These are phyloP conservation scores for Solanum arcanum DNA, from an alignment of 257 asterid genomes.

Conservation along the genomic window DNA sequence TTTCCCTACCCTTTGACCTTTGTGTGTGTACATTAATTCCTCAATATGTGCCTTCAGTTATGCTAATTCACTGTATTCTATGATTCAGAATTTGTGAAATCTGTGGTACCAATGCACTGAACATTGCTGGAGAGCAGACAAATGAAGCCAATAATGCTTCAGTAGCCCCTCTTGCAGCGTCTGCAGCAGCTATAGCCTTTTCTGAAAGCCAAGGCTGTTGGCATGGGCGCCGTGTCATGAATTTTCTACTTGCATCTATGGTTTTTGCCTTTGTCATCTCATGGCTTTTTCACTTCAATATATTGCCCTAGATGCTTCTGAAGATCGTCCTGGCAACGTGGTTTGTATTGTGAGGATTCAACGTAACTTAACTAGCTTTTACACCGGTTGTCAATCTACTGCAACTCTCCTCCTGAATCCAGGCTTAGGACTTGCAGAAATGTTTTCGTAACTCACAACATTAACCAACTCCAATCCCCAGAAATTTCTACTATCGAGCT, in stretches of 20 bases:
- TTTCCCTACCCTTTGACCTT: background rate
- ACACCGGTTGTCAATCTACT: background rate
- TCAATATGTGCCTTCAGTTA: background rate
- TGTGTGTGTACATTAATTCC: background rate
- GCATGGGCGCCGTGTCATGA: slow-evolving; percentile 1
- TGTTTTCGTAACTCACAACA: background rate
- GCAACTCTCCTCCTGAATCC: background rate
- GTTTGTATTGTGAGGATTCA: background rate
- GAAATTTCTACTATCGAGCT: background rate
- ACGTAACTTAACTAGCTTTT: background rate
- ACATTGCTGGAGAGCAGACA: background rate
- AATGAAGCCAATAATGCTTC: background rate
- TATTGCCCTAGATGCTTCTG: background rate
- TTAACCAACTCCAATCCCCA: background rate
- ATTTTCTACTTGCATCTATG: slow-evolving; percentile 5
- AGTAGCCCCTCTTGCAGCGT: background rate
- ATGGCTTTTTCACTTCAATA: slow-evolving; percentile 7
- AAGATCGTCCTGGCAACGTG: background rate
- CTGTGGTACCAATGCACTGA: slow-evolving; percentile 4
- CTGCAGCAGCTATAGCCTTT: background rate
- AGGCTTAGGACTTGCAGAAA: background rate
- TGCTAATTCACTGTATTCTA: background rate
- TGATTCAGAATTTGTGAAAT: slow-evolving; percentile 5
- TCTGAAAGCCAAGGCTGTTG: background rate
- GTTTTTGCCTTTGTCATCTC: slow-evolving; percentile 9